Evolutionary conservation across 2,329 filamentous ascomycete genomes (phyloP), one percentile per base, ranked within the genome.

Genomic region (Cytospora mali): DNA sequence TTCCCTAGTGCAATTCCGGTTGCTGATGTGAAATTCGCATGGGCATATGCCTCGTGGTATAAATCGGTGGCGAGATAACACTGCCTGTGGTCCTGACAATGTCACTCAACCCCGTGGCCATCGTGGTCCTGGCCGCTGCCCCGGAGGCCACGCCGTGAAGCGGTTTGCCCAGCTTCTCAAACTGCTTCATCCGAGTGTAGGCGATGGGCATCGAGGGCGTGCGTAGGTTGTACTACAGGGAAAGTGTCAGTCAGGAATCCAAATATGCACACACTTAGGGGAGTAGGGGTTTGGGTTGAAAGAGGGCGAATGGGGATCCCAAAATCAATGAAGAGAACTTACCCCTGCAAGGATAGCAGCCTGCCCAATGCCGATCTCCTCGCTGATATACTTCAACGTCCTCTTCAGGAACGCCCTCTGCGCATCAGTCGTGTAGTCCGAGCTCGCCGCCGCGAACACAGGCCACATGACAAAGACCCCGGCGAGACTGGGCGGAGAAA

Each of bases 291-390:
- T 33, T 33, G 31, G 3, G 31, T 33, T 33, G 31, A 18, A 13
- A 11, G n/a, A 51, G 16, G 18, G 33, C n/a, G n/a, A n/a, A n/a
- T n/a, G n/a, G n/a, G n/a, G n/a, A n/a, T n/a, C n/a, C n/a, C n/a
- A n/a, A n/a, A n/a, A n/a, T n/a, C n/a, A 18, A 53, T 3, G 25
- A 7, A 9, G 3, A 21, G 3, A 27, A 66, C 64, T 42, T 49
- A 66, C 64, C 23, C 46, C 46, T 21, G 64, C 62, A 18, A 66
- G 51, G 31, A 66, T 64, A 23, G 61, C 58, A 46, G 64, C 64
- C 61, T 64, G 61, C 51, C 64, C 64, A 16, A 66, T 66, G 33
- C 64, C 64, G 29, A 66, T 64, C 58, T 66, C 64, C 50, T 64
- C 64, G 25, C 57, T 49, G 18, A 66, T 64, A 7, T 64, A 64